phyloP scores from a whole-genome alignment of 1,139 yeast genomes.

The Candida albicans region DNA sequence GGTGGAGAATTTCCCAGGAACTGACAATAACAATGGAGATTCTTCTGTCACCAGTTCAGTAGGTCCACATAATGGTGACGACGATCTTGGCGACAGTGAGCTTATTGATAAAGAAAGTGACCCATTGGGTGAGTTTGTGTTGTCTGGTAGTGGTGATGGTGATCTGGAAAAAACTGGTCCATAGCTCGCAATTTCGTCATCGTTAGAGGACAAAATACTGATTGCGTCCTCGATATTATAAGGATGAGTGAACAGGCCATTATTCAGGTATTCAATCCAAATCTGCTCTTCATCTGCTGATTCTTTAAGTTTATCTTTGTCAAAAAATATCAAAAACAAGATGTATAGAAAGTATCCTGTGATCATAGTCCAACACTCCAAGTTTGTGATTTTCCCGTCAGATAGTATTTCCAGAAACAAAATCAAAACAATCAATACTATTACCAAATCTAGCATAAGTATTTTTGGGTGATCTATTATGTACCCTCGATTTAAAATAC shows the following conservation, averaged over 20 bases:
- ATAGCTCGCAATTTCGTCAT: constrained; percentile 16
- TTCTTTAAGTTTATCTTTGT: constrained; percentile 18
- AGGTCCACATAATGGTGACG: no score
- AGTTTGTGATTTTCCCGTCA: constrained; percentile 50
- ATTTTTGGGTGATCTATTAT: constrained; percentile 20
- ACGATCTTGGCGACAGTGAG: background rate
- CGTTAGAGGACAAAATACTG: constrained; percentile 23
- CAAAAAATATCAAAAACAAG: constrained; percentile 23
- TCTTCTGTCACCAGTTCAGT: no score
- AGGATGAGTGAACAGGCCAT: constrained; percentile 17
- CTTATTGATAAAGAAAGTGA: background rate
- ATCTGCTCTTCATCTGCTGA: constrained; percentile 15
- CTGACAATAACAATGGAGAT: background rate
- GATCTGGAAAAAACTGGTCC: constrained; percentile 11
- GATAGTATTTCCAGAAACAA: constrained; percentile 44
- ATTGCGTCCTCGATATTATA: constrained; percentile 30
- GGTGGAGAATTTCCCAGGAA: background rate
- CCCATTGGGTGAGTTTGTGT: background rate
- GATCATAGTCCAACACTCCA: constrained; percentile 49
- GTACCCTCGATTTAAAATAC: constrained; percentile 28
- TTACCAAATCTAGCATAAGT: constrained; percentile 32
- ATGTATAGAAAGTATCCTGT: constrained; percentile 39
- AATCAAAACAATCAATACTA: constrained; percentile 36
- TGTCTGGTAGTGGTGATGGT: background rate
- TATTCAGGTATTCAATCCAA: constrained; percentile 11